These are phyloP conservation scores for Saccharomyces hybrid DNA, from an alignment of 1,139 yeast genomes.

Conservation along the genomic window DNA sequence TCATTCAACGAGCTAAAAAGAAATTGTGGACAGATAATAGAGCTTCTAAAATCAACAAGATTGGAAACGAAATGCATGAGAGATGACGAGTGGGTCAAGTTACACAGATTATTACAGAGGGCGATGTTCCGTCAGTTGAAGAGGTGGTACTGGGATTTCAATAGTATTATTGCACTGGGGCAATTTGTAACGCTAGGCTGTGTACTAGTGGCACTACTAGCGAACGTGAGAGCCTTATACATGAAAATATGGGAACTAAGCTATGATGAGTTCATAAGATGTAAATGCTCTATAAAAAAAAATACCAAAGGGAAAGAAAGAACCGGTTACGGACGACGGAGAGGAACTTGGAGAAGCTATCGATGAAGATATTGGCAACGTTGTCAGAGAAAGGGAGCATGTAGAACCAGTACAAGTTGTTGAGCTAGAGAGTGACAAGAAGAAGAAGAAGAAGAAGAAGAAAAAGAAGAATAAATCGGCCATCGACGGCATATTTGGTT, in stretches of 20 bases:
- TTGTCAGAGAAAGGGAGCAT: slow-evolving; percentile 32
- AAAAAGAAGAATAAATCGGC: slow-evolving; percentile 42
- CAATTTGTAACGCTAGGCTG: slow-evolving; percentile 74
- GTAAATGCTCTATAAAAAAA: slow-evolving; percentile 3
- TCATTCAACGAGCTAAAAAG: slow-evolving; percentile 59
- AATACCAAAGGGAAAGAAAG: slow-evolving; percentile 2
- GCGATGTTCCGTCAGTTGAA: not conserved
- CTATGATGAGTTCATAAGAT: slow-evolving; percentile 8
- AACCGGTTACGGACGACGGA: slow-evolving; percentile 5
- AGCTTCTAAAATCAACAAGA: slow-evolving; percentile 11
- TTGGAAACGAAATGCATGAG: slow-evolving; percentile 1
- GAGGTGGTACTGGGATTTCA: slow-evolving; percentile 47
- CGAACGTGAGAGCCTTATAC: slow-evolving; percentile 39
- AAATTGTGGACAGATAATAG: slow-evolving; percentile 39
- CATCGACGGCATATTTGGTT: slow-evolving; percentile 56
- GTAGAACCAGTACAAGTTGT: not conserved
- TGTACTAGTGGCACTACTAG: slow-evolving; percentile 51
- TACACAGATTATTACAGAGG: slow-evolving; percentile 1
- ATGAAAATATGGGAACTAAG: slow-evolving; percentile 25
- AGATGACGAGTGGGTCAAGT: not conserved
- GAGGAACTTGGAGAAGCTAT: slow-evolving; percentile 8
- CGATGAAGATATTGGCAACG: slow-evolving; percentile 14
- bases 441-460: slow-evolving; percentile 36
- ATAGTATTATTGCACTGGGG: slow-evolving; percentile 63
- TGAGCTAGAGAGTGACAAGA: slow-evolving; percentile 10